Conservation (phyloP, 1,139 yeast genomes). For the Saccharomyces pastorianus region DNA sequence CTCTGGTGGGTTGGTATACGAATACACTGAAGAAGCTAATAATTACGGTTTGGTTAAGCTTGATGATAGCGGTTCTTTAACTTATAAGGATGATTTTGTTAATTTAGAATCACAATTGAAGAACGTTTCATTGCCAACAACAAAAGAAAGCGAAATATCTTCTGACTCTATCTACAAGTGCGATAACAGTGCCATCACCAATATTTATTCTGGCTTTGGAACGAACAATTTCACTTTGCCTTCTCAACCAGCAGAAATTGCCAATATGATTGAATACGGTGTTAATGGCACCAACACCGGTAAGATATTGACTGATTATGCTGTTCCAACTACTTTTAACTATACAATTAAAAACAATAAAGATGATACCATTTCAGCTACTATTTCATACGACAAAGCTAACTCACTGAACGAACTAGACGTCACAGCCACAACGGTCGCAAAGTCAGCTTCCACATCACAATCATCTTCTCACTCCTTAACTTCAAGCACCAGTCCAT, state of each 20-base stretch:
- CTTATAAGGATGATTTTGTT: constrained; percentile 46
- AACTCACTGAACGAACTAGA: constrained; percentile 37
- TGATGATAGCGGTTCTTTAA: constrained; percentile 36
- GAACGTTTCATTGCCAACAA: constrained; percentile 37
- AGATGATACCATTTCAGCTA: constrained; percentile 46
- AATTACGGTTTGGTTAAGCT: constrained; percentile 64
- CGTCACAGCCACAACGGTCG: constrained; percentile 28
- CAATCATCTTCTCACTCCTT: constrained; percentile 12
- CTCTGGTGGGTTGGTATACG: constrained; percentile 76
- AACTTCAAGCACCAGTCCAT: constrained; percentile 8
- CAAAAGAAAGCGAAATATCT: constrained; percentile 35
- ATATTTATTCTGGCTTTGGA: constrained; percentile 34
- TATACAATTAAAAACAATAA: constrained; percentile 43
- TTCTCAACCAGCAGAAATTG: constrained; percentile 36
- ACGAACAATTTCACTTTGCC: constrained; percentile 39
- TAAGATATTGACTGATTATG: constrained; percentile 36
- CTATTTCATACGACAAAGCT: constrained; percentile 42
- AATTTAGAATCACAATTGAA: constrained; percentile 47
- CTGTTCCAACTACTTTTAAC: constrained; percentile 34
- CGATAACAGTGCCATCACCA: constrained; percentile 42
- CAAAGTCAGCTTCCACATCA: constrained; percentile 25
- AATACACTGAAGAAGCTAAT: constrained; percentile 61
- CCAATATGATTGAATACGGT: constrained; percentile 42
- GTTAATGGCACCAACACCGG: constrained; percentile 46
- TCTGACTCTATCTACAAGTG: constrained; percentile 40